phyloP scores from a whole-genome alignment of 306 rosid genomes.

The Carpinus viminea region DNA sequence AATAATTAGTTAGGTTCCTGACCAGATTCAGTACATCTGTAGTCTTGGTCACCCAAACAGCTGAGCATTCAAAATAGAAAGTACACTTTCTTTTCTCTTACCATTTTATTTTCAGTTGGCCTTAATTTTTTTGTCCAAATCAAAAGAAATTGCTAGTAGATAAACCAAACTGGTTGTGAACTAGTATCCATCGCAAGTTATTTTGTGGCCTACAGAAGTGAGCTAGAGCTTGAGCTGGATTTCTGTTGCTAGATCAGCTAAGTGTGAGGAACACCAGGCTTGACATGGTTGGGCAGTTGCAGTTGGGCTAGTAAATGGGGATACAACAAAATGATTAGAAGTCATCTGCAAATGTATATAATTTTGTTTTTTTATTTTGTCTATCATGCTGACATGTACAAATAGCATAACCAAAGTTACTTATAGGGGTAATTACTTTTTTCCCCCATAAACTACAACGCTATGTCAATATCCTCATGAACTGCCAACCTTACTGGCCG shows the following conservation, averaged over 20 bases:
- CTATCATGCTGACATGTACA: neutral
- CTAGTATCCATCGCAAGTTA: neutral
- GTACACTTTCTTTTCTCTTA: neutral
- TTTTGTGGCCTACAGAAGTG: neutral
- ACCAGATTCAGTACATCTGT: neutral
- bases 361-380: neutral
- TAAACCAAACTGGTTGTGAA: neutral
- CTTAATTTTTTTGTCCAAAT: neutral
- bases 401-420: neutral
- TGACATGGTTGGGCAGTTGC: neutral
- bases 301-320: neutral
- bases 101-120: neutral
- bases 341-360: neutral
- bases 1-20: conserved; percentile 1
- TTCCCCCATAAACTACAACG: too few relatives aligned
- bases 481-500: too few relatives aligned
- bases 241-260: conserved; percentile 1
- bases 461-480: too few relatives aligned
- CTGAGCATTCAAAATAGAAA: neutral
- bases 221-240: neutral
- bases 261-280: neutral
- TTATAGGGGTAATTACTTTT: too few relatives aligned
- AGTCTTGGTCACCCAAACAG: neutral
- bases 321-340: neutral
- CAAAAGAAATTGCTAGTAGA: neutral